These are phyloP conservation scores for Aureobasidium mangrovei DNA, from an alignment of 2,329 filamentous ascomycete genomes.

Conservation along the genomic window DNA sequence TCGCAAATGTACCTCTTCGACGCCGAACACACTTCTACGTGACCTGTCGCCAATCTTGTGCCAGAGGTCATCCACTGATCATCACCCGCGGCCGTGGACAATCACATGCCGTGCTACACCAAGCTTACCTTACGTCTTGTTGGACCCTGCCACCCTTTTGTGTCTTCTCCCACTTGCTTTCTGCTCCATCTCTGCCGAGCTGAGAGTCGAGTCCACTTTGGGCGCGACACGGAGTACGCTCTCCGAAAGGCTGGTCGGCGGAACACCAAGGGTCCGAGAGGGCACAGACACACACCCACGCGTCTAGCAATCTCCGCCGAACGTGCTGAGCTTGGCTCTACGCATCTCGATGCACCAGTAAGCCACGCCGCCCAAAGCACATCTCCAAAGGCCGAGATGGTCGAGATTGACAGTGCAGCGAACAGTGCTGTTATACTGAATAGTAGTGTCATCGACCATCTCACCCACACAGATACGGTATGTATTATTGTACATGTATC, in stretches of 20 bases:
- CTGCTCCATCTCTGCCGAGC: background rate
- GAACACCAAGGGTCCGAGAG: background rate
- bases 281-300: constrained; percentile 1
- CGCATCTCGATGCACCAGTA: background rate
- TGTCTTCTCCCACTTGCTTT: background rate
- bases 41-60: background rate
- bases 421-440: too few species aligned
- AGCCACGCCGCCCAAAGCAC: too few species aligned
- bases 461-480: too few species aligned
- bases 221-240: background rate
- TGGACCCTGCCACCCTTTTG: too few species aligned
- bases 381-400: background rate
- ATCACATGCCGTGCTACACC: background rate
- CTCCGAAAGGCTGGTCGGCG: background rate
- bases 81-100: too few species aligned
- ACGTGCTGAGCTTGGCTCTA: background rate
- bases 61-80: background rate
- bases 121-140: background rate
- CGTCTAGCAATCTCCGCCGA: background rate
- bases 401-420: background rate
- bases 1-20: too few species aligned
- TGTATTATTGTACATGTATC: too few species aligned
- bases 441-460: too few species aligned
- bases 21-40: background rate
- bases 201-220: constrained; percentile 1